phyloP scores from a whole-genome alignment of 176 grass and related monocot species.

The Poa pratensis region DNA sequence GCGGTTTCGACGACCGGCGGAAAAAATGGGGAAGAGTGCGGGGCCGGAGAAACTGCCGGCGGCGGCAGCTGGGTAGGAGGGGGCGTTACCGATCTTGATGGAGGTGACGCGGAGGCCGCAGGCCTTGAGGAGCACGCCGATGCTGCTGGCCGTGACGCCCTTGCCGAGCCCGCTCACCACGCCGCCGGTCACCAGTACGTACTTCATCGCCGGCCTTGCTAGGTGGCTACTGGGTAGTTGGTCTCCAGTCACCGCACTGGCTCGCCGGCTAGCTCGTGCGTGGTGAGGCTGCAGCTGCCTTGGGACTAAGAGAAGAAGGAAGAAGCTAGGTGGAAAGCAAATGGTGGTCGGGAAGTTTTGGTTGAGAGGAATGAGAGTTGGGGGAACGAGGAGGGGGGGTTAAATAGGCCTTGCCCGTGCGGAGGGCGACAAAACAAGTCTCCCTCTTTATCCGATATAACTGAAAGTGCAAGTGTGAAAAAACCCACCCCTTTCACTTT shows the following conservation, averaged over 20 bases:
- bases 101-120: conserved; percentile 89
- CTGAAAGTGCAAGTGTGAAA: background rate
- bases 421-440: background rate
- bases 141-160: conserved; percentile 94
- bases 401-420: conserved; percentile 38
- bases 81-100: conserved; percentile 91
- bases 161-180: conserved; percentile 95
- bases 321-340: background rate
- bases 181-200: conserved; percentile 93
- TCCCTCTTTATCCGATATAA: background rate
- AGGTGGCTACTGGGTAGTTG: background rate
- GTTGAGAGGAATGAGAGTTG: background rate
- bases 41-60: conserved; percentile 17
- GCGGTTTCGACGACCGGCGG: conserved; percentile 25
- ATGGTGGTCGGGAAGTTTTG: background rate
- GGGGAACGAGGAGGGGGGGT: background rate
- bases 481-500: background rate
- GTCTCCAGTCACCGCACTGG: background rate
- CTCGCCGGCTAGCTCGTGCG: background rate
- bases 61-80: background rate
- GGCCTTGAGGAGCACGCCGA: conserved; percentile 82
- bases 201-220: conserved; percentile 64
- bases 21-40: background rate
- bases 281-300: background rate
- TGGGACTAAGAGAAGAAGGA: background rate